Conservation (phyloP, 1,284 basidiomycete species). For the Leccinum griseonigrum region DNA sequence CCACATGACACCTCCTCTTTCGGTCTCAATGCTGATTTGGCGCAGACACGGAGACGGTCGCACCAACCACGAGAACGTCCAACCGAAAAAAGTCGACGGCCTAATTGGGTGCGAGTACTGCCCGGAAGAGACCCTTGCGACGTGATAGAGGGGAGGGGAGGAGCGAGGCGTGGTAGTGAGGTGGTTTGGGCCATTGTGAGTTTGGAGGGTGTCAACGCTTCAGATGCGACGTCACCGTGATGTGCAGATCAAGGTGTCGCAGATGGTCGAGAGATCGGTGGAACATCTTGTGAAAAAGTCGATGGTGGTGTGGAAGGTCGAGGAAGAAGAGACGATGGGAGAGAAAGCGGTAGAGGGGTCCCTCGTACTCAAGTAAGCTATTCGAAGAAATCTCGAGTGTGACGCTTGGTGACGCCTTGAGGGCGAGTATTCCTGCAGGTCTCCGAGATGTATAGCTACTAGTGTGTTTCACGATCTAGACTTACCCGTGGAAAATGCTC, state of each 20-base stretch:
- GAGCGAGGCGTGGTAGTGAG: slow-evolving; percentile 20
- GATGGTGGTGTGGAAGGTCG: neutral
- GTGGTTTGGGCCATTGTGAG: too few species aligned
- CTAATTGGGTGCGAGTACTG: slow-evolving; percentile 16
- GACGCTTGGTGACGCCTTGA: slow-evolving; percentile 29
- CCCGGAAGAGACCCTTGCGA: slow-evolving; percentile 29
- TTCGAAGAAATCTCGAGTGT: slow-evolving; percentile 26
- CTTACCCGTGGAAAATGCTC: too few species aligned
- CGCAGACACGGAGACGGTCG: slow-evolving; percentile 1
- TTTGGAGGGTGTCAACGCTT: too few species aligned
- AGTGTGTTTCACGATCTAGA: neutral
- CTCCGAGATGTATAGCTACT: slow-evolving; percentile 12
- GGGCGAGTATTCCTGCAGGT: slow-evolving; percentile 26
- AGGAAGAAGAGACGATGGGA: neutral
- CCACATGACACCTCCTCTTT: neutral
- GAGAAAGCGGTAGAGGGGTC: neutral
- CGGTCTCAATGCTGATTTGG: neutral
- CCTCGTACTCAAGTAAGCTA: slow-evolving; percentile 22
- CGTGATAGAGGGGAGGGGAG: slow-evolving; percentile 30
- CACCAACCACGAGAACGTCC: slow-evolving; percentile 13
- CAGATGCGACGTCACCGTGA: slow-evolving; percentile 11
- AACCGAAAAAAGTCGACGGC: slow-evolving; percentile 29
- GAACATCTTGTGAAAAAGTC: slow-evolving; percentile 3
- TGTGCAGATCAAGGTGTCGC: slow-evolving; percentile 6
- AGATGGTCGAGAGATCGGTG: slow-evolving; percentile 5